Evolutionary conservation across 2,329 filamentous ascomycete genomes (phyloP).

Genomic region (Xylariales sp.): DNA sequence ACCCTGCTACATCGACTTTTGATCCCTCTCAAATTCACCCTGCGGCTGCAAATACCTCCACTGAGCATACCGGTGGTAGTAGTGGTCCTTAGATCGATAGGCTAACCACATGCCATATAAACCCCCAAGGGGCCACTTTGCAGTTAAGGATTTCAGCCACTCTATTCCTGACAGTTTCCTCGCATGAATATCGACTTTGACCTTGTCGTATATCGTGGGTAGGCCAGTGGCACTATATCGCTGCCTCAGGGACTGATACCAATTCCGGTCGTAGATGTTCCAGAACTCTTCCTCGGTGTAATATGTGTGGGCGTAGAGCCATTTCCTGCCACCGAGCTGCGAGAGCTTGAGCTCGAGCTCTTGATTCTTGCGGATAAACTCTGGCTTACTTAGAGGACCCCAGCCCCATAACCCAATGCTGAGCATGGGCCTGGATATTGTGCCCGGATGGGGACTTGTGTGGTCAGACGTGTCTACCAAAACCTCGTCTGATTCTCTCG

Average conservation of each 20-base stretch:
- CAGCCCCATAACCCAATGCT: conserved; percentile 63
- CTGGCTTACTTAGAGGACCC: conserved; percentile 32
- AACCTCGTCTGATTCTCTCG: too few relatives aligned
- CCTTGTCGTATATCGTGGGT: conserved; percentile 65
- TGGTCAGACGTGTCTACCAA: conserved; percentile 36
- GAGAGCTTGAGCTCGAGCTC: conserved; percentile 55
- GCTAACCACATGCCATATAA: conserved; percentile 38
- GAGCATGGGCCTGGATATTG: conserved; percentile 43
- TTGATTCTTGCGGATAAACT: conserved; percentile 52
- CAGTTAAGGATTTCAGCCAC: conserved; percentile 30
- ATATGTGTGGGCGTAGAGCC: conserved; percentile 66
- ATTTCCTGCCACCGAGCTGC: conserved; percentile 61
- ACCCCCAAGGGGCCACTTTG: conserved; percentile 42
- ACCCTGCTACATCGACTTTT: too few relatives aligned
- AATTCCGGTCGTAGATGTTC: conserved; percentile 54
- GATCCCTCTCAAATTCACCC: too few relatives aligned
- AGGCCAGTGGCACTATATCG: conserved; percentile 57
- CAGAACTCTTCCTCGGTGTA: conserved; percentile 67
- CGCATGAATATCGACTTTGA: conserved; percentile 47
- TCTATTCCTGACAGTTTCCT: conserved; percentile 25
- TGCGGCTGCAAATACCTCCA: too few relatives aligned
- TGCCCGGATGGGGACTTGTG: conserved; percentile 35
- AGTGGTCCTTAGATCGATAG: too few relatives aligned
- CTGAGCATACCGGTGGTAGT: too few relatives aligned
- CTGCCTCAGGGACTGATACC: conserved; percentile 53